phyloP scores from a whole-genome alignment of 1,284 basidiomycete genomes.

The Schizophyllum commune region DNA sequence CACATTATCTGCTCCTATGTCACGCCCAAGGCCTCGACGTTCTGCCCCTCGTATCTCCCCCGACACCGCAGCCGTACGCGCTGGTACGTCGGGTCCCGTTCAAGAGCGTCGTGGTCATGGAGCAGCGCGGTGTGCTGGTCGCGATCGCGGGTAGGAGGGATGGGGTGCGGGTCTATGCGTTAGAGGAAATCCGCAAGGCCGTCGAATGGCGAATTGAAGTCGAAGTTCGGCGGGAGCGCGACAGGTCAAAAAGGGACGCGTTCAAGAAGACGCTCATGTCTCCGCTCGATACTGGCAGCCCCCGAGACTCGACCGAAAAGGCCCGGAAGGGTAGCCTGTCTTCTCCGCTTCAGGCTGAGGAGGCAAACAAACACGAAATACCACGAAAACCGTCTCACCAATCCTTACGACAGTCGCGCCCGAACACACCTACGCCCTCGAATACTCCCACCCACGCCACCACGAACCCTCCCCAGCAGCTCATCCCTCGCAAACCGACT shows the following conservation, averaged over 20 bases:
- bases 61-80: constrained; percentile 66
- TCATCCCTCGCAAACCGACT: constrained; percentile 20
- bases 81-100: constrained; percentile 72
- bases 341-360: constrained; percentile 33
- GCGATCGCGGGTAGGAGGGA: constrained; percentile 77
- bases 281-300: constrained; percentile 23
- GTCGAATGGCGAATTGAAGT: constrained; percentile 80
- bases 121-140: constrained; percentile 76
- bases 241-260: constrained; percentile 56
- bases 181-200: constrained; percentile 74
- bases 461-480: constrained; percentile 8
- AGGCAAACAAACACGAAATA: constrained; percentile 19
- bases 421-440: constrained; percentile 15
- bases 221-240: constrained; percentile 66
- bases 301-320: constrained; percentile 37
- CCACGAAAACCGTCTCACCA: constrained; percentile 34
- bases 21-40: constrained; percentile 79
- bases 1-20: constrained; percentile 74
- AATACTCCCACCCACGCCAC: constrained; percentile 13
- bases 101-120: constrained; percentile 82
- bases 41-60: constrained; percentile 63
- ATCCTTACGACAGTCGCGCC: constrained; percentile 17
- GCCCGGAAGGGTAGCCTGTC: constrained; percentile 36
- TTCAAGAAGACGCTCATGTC: constrained; percentile 41
- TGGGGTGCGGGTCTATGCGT: constrained; percentile 75